phyloP scores from a whole-genome alignment of 1,284 basidiomycete species.

The Spongispora temasekensis region DNA sequence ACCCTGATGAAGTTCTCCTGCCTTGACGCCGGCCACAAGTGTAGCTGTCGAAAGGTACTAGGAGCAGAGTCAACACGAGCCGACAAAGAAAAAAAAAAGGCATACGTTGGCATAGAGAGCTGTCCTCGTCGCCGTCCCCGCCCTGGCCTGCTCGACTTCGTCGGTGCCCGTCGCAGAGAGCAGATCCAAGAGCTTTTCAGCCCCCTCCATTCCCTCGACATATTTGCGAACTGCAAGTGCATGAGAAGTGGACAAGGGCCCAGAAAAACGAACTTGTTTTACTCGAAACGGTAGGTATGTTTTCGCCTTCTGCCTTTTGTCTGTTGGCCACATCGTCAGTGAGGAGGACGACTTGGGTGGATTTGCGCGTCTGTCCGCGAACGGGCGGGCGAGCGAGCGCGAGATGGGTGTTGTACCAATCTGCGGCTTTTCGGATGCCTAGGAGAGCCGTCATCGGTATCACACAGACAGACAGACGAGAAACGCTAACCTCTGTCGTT shows the following conservation, averaged over 20 bases:
- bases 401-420: constrained; percentile 85
- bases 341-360: constrained; percentile 75
- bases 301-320: constrained; percentile 70
- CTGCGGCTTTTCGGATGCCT: constrained; percentile 84
- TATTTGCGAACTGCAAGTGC: constrained; percentile 68
- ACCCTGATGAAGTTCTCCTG: constrained; percentile 85
- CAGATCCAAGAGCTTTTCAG: constrained; percentile 75
- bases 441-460: no score
- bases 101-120: constrained; percentile 79
- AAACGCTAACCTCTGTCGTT: constrained; percentile 81
- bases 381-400: constrained; percentile 51
- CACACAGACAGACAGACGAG: no score
- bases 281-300: constrained; percentile 70
- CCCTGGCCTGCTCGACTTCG: constrained; percentile 60
- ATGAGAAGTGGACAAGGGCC: not conserved
- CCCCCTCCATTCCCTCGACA: constrained; percentile 70
- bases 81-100: not conserved
- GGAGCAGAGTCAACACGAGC: not conserved
- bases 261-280: constrained; percentile 2
- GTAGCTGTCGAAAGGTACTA: constrained; percentile 83
- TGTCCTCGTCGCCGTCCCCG: constrained; percentile 53
- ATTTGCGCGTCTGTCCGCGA: constrained; percentile 46
- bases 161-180: constrained; percentile 68
- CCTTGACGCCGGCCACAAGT: constrained; percentile 83
- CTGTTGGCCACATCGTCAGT: constrained; percentile 91